Evolutionary conservation across 2,329 filamentous ascomycete genomes (phyloP).

Genomic region (Sclerotinia sclerotiorum): DNA sequence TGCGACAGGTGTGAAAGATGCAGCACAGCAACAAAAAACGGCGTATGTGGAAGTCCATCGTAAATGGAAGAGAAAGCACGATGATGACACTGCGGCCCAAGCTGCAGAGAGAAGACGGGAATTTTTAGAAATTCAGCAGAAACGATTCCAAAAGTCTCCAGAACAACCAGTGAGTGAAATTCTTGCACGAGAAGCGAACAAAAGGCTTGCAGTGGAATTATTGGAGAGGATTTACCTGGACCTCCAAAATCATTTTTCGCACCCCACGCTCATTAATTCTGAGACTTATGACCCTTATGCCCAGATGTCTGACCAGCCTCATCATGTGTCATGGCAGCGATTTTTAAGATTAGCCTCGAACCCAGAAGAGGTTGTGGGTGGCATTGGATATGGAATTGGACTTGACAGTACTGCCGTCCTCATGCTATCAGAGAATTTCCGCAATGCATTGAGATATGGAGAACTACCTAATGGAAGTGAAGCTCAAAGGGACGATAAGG

Average conservation of each 20-base stretch:
- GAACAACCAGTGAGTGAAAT: too few species aligned
- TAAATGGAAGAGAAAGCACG: slow-evolving; percentile 14
- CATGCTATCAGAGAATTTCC: slow-evolving; percentile 12
- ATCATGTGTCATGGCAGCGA: not conserved
- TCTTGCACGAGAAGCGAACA: not conserved
- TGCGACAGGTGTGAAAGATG: not conserved
- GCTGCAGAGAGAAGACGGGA: not conserved
- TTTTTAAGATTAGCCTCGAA: not conserved
- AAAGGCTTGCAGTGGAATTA: not conserved
- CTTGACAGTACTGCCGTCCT: slow-evolving; percentile 9
- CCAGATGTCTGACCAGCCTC: not conserved
- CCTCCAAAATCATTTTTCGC: slow-evolving; percentile 12
- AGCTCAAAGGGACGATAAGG: not conserved
- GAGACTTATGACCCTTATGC: slow-evolving; percentile 11
- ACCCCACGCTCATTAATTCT: slow-evolving; percentile 10
- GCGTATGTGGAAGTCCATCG: too few species aligned
- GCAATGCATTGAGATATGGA: slow-evolving; percentile 2
- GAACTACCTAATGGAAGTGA: not conserved
- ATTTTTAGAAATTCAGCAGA: not conserved
- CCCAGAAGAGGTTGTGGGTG: not conserved
- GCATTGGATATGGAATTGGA: not conserved
- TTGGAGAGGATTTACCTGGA: slow-evolving; percentile 6
- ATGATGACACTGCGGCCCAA: not conserved
- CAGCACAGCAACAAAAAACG: not conserved
- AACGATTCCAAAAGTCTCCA: not conserved